These are phyloP conservation scores for Venturia oleaginea DNA, from an alignment of 2,329 filamentous ascomycete species.

Conservation along the genomic window DNA sequence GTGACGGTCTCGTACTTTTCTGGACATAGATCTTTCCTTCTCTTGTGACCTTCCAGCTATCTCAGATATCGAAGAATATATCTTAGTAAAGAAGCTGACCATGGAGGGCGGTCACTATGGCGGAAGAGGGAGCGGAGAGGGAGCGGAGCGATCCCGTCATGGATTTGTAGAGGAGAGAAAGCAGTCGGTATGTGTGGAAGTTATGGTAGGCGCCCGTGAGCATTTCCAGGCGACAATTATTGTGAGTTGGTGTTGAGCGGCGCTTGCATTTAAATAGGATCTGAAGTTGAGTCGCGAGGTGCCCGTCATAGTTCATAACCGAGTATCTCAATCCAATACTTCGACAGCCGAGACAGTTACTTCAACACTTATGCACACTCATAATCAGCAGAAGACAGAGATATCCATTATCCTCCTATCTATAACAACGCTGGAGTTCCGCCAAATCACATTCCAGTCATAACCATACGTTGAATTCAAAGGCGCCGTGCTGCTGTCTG, in stretches of 20 bases:
- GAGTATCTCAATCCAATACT: background rate
- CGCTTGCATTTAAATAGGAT: background rate
- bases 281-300: background rate
- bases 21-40: background rate
- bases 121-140: background rate
- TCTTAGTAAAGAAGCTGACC: background rate
- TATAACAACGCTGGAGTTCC: background rate
- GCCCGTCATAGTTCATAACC: too few relatives aligned
- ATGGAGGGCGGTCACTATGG: background rate
- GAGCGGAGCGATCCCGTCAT: background rate
- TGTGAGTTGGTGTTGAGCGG: background rate
- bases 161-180: background rate
- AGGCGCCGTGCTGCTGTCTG: slow-evolving; percentile 1
- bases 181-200: background rate
- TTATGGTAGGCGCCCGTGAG: background rate
- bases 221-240: background rate
- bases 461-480: slow-evolving; percentile 1
- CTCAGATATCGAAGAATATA: background rate
- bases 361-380: background rate
- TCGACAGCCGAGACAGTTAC: background rate
- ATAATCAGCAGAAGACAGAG: background rate
- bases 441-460: slow-evolving; percentile 5
- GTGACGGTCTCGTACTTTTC: background rate
- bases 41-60: background rate
- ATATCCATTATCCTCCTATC: background rate